Evolutionary conservation across 2,329 filamentous ascomycete species (phyloP), one percentile per base, ranked within the genome.

Genomic region (Apiospora kogelbergensis): DNA sequence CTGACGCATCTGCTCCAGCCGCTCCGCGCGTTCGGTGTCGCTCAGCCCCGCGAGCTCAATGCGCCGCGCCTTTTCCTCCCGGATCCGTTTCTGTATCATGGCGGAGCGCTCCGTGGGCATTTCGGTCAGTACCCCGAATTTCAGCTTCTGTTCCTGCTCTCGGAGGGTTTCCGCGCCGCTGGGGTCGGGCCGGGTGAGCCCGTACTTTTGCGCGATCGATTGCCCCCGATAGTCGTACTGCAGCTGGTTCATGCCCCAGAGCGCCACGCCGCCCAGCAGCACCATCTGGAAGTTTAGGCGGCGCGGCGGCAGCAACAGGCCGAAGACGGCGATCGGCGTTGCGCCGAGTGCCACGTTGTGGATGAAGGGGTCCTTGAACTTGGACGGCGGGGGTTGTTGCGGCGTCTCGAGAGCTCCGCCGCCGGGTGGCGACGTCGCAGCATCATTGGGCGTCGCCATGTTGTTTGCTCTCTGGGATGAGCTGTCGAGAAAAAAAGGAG

Each of bases 81-180:
- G 81, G 65, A 88, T 78, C 64, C 84, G 78, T 72, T 78, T 78
- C 77, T 84, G 84, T 26, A 81, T 86, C 73, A 80, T 79, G 76
- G 78, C 79, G 24, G 87, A 86, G 67, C 82, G 82, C 73, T 91
- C 89, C 53, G 87, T 88, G 20, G 91, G 86, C 67, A 85, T 83
- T 63, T 81, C 84, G 70, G 83, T 82, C 53, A 88, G 17, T 7
- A 13, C 24, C 22, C 65, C 65, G 30, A 24, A 66, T 5, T 6
- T 65, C 15, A n/a, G 24, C 24, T 30, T 30, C 9, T 37, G 30
- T 30, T 60, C 2, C 40, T 42, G 40, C 5, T 42, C 3, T 15
- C 40, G 10, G 40, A 42, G 37, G 2, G 6, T 9, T 40, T 20
- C 41, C 41, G 30, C 44, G 26, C 20, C 37, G 48, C 30, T 40